Evolutionary conservation across 2,329 filamentous ascomycete genomes (phyloP).

Genomic region (Calonectria pauciramosa): DNA sequence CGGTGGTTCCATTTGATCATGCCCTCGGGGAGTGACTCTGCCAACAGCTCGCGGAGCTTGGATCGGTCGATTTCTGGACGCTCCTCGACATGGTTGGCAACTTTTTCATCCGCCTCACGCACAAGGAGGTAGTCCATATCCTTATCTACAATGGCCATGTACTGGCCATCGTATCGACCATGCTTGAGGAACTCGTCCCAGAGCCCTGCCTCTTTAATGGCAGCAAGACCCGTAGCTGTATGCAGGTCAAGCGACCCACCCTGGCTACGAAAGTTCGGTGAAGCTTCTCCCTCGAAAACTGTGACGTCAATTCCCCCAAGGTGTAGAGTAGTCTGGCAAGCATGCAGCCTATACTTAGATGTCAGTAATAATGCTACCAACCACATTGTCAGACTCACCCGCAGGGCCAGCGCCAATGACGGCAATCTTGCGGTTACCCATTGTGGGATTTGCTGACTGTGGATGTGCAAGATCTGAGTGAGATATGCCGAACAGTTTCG

Average conservation of each 20-base stretch:
- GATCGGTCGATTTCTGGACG: slow-evolving; percentile 68
- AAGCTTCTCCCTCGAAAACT: slow-evolving; percentile 64
- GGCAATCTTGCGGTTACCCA: slow-evolving; percentile 43
- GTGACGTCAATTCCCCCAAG: slow-evolving; percentile 60
- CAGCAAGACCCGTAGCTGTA: slow-evolving; percentile 62
- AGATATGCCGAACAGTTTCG: background rate
- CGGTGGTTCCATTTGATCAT: slow-evolving; percentile 62
- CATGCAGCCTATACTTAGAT: slow-evolving; percentile 39
- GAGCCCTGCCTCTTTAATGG: slow-evolving; percentile 64
- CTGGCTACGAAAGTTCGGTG: slow-evolving; percentile 60
- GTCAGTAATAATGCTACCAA: background rate
- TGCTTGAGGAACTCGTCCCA: slow-evolving; percentile 63
- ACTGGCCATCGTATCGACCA: slow-evolving; percentile 67
- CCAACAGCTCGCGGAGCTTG: slow-evolving; percentile 59
- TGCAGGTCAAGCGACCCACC: slow-evolving; percentile 70
- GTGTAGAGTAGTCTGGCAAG: slow-evolving; percentile 67
- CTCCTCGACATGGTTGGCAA: slow-evolving; percentile 46
- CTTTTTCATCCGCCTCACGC: slow-evolving; percentile 38
- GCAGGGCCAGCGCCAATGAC: slow-evolving; percentile 48
- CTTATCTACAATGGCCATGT: slow-evolving; percentile 60
- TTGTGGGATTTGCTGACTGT: slow-evolving; percentile 12
- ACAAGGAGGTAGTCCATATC: slow-evolving; percentile 53
- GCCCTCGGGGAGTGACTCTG: slow-evolving; percentile 58
- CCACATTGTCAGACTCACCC: slow-evolving; percentile 30
- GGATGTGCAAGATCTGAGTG: background rate